Base-by-base conservation (phyloP, 164 flowering plant species). In the Pachysandra terminalis region DNA sequence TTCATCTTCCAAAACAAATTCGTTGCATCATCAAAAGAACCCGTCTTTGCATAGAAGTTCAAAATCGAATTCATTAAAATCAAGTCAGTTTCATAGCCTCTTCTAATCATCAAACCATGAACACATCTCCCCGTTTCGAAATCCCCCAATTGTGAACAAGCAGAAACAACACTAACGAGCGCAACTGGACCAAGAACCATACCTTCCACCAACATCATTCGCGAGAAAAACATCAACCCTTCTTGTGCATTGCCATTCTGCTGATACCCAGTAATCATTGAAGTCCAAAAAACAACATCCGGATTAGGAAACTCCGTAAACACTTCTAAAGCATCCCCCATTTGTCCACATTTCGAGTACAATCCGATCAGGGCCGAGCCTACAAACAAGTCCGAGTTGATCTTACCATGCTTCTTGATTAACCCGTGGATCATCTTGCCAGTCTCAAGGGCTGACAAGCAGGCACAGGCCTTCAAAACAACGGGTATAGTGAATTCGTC, bases 271-370 rank as follows among this genome's bases (percentile, higher is more conserved):
- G 84, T 81, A 48, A 87, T 73, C 79, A 88, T 66, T 2, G 84
- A 78, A 45, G 90, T 86, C 93, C 93, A 88, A 19, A 85, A 21
- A 70, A 84, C 86, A 55, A 75, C 77, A 69, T 86, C 89, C 0
- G 89, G 89, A 26, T 55, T 17, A 7, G 67, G 41, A 68, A 79
- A 84, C 67, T 79, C 84, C 56, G 75, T 60, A 72, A 88, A 88
- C 23, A 83, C 84, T 26, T 73, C 53, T 1, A 67, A 55, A 48
- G 87, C 87, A 54, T 82, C 81, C 28, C 37, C 78, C 79, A 83
- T 75, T 53, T 68, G 40, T 27, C 89, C 90, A 66, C 82, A 83
- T 72, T 83, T 83, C 9, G 85, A 73, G 26, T 88, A 88, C 48
- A 86, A 19, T 9, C 81, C 82, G 49, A 88, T 66, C 74, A 88